Evolutionary conservation across 345 rosid species (phyloP), one percentile per base, ranked within the genome.

Genomic region (Eucalyptus grandis): DNA sequence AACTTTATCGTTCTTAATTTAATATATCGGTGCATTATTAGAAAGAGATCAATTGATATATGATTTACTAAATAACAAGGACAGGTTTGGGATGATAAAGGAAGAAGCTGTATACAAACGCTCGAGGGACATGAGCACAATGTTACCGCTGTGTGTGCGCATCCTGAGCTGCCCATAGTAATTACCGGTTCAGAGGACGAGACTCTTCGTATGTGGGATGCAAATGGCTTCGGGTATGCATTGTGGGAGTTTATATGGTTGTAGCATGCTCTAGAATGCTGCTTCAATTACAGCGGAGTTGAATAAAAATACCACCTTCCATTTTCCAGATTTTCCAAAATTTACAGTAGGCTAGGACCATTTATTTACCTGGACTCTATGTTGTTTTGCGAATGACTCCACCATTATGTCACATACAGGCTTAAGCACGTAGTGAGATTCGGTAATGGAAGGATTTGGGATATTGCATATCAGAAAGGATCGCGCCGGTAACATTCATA

Each of bases 111-210:
- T 43, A 21, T 90, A 49, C 89, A 88, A 34, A 91, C 91, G 40
- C 87, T 93, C 46, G 92, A 93, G 89, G 90, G 92, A 31, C 93
- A 93, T 51, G 50, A 87, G 11, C 86, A 92, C 87, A 91, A 91
- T 43, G 93, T 93, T 15, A 88, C 91, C 12, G 65, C 91, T 62
- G 62, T 89, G 6, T 49, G 87, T 56, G 87, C 49, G 6, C 92
- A 93, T 89, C 93, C 93, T 8, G 89, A 90, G 46, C 34, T 90
- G 87, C 90, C 92, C 13, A 65, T 91, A 85, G 58, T 91, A 87
- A 87, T 31, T 54, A 40, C 43, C 11, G 89, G 87, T 15, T 87
- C 94, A 12, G 94, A 91, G 65, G 93, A 91, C 86, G 90, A 88
- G 54, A 88, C 91, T 5, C 77, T 90, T 43, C 87, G 91, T 14